Percentiles rank a stretch among this genome's conserved stretches.
Conservation (phyloP, 257 asterid genomes). For the Solanum lignicaule region DNA sequence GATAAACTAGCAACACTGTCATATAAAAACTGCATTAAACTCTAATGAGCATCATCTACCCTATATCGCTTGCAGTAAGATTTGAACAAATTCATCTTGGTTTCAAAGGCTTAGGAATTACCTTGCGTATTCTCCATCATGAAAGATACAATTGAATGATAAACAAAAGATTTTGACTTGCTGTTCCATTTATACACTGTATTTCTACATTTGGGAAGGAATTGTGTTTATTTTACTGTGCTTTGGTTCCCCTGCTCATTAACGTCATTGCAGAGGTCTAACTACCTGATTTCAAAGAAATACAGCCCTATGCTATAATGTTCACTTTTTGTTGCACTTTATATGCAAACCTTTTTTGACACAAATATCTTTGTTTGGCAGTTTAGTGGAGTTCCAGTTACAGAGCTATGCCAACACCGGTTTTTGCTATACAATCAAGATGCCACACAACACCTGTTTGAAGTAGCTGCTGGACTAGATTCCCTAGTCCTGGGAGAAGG, state of each 20-base stretch:
- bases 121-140: not conserved
- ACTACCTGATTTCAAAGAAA: not conserved
- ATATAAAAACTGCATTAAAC: not conserved
- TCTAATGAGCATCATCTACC: not conserved
- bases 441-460: slow-evolving; percentile 69
- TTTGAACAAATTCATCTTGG: not conserved
- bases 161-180: not conserved
- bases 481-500: slow-evolving; percentile 95
- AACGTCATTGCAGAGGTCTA: not conserved
- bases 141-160: not conserved
- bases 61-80: not conserved
- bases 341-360: not conserved
- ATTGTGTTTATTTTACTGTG: not conserved
- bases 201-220: not conserved
- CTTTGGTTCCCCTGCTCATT: not conserved
- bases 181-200: not conserved
- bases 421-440: slow-evolving; percentile 59
- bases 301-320: not conserved
- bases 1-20: not conserved
- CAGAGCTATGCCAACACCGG: slow-evolving; percentile 58
- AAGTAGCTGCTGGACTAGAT: slow-evolving; percentile 88
- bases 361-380: slow-evolving; percentile 15
- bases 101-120: not conserved
- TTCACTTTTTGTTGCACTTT: not conserved
- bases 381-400: slow-evolving; percentile 69